Evolutionary conservation across 192 early-diverging fungal genomes (phyloP).

Genomic region (Gigaspora rosea): DNA sequence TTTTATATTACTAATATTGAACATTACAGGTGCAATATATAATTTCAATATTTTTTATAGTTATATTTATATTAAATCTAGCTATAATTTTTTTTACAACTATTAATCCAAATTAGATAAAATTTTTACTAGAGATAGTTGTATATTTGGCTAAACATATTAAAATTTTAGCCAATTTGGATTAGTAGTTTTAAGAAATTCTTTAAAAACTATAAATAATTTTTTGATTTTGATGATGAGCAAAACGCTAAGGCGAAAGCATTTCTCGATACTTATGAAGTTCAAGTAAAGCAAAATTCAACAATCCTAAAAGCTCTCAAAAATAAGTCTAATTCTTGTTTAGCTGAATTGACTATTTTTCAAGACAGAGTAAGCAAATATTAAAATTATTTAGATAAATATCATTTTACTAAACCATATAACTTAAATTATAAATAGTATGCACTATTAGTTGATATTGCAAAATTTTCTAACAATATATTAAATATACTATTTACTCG

Average conservation of each 20-base stretch:
- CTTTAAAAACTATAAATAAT: no score
- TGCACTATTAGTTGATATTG: background rate
- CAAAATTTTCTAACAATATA: background rate
- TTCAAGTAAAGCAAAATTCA: background rate
- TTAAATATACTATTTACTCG: background rate
- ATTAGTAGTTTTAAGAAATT: no score
- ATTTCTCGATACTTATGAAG: background rate
- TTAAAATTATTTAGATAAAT: background rate
- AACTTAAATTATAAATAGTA: background rate
- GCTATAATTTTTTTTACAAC: no score
- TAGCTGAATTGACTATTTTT: background rate
- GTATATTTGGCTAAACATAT: no score
- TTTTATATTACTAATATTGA: no score
- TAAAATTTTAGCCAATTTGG: no score
- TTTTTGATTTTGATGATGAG: conserved; percentile 5
- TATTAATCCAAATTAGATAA: no score
- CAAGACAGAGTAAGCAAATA: background rate
- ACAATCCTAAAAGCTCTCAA: background rate
- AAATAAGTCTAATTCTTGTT: background rate
- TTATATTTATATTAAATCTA: no score
- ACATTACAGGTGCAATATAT: no score
- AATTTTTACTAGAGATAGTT: no score
- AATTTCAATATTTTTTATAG: no score
- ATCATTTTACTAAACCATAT: background rate
- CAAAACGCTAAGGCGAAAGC: conserved; percentile 1